Base-by-base conservation (phyloP, 2,329 filamentous ascomycete genomes). In the Fusarium citri region DNA sequence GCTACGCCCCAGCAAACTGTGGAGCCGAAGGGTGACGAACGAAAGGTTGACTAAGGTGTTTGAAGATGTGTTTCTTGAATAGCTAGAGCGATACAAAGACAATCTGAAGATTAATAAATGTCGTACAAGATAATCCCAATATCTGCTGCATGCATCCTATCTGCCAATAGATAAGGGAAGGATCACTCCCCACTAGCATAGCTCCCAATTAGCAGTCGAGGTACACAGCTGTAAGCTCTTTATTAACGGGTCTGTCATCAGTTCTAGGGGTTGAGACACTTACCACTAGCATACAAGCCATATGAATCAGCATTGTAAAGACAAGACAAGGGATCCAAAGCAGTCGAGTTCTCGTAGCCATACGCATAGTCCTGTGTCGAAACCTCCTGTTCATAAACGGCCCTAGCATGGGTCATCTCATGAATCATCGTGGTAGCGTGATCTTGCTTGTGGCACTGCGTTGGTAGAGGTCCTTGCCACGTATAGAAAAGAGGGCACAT, bases 251-350 rank as follows among this genome's bases (percentile, higher is more conserved):
- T n/a, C 3, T 0, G 4, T 37, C 7, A 37, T 3, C 10, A 37
- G 18, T 37, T n/a, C 16, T 3, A 11, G 31, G 2, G 12, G 34
- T 4, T 12, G 10, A 6, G 1, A 37, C 3, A 25, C 66, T 65
- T 59, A 68, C 69, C 70, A 25, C 61, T 72, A 2, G 69, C 66
- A n/a, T 72, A 72, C 5, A 72, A 23, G 2, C 66, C 59, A 43
- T 72, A 72, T 1, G 31, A 53, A 23, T 70, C 70, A 15, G 70
- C 70, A 9, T 72, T 72, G 25, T 72, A 72, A 11, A 72, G 49
- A 18, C 57, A 66, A 3, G 42, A 23, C 3, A 56, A 6, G 3
- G 70, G 14, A 10, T 68, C 60, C 28, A 72, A 43, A 3, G 70
- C 70, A n/a, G 70, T 72, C 2, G 57, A 50, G 14, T 72, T 72